phyloP scores from a whole-genome alignment of 2,329 filamentous ascomycete genomes.

The Fusarium nygamai region DNA sequence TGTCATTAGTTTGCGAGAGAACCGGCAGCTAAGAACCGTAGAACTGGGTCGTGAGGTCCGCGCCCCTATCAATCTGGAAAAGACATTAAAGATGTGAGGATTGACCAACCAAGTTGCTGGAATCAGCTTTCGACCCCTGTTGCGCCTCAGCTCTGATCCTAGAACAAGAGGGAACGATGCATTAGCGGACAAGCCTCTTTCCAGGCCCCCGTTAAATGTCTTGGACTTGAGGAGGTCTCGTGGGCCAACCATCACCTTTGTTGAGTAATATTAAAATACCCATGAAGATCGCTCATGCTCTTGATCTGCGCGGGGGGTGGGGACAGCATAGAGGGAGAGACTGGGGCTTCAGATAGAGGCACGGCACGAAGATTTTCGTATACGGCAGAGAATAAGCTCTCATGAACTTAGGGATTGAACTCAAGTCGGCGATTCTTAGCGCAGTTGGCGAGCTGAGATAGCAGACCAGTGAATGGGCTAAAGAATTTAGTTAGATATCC shows the following conservation, averaged over 20 bases:
- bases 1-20: not conserved
- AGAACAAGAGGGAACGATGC: constrained; percentile 2
- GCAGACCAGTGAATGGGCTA: constrained; percentile 20
- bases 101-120: constrained; percentile 34
- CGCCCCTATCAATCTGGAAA: constrained; percentile 37
- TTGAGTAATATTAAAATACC: constrained; percentile 20
- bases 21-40: not conserved
- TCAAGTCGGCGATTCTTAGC: constrained; percentile 6
- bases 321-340: not conserved
- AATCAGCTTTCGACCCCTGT: constrained; percentile 17
- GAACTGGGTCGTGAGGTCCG: constrained; percentile 7
- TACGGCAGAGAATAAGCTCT: not conserved
- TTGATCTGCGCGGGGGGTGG: not conserved
- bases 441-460: constrained; percentile 7
- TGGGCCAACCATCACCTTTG: constrained; percentile 8
- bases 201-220: constrained; percentile 24
- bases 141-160: constrained; percentile 26
- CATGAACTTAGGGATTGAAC: not conserved
- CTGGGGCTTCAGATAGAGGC: not conserved
- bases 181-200: constrained; percentile 24
- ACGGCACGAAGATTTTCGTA: constrained; percentile 4
- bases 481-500: constrained; percentile 11
- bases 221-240: constrained; percentile 10
- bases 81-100: constrained; percentile 31
- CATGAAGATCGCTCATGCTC: constrained; percentile 2